Percentiles rank a stretch among this genome's conserved stretches.
Conservation (phyloP, 116 monocot genomes). For the Zostera marina region DNA sequence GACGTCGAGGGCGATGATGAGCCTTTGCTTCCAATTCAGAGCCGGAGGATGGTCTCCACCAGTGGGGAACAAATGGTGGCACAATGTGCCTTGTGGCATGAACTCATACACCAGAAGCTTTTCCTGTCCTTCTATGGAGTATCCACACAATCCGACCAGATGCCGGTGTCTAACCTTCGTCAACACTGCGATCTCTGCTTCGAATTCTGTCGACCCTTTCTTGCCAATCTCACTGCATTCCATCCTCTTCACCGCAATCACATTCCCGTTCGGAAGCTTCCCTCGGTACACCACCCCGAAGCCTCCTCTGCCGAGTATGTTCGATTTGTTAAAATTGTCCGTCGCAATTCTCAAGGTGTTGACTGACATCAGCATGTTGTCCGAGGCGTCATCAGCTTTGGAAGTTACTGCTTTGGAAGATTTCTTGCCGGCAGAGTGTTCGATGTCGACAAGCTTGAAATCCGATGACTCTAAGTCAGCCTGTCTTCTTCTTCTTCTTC, state of each 20-base stretch:
- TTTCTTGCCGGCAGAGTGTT: no score
- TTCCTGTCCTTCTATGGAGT: constrained; percentile 17
- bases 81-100: constrained; percentile 22
- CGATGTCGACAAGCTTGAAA: no score
- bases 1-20: not conserved
- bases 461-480: no score
- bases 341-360: no score
- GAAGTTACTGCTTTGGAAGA: no score
- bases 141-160: constrained; percentile 18
- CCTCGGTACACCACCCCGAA: constrained; percentile 28
- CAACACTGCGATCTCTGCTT: constrained; percentile 23
- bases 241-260: constrained; percentile 25
- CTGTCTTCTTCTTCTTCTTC: no score
- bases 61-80: constrained; percentile 17
- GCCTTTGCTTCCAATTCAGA: constrained; percentile 21
- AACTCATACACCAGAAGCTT: constrained; percentile 25
- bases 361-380: no score
- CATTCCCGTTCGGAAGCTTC: constrained; percentile 14
- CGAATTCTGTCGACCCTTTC: constrained; percentile 20
- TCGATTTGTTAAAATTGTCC: not conserved
- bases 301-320: constrained; percentile 23
- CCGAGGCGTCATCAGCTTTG: no score
- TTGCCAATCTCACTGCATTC: constrained; percentile 11
- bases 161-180: constrained; percentile 22
- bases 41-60: not conserved